Base-by-base conservation (phyloP, 2,329 filamentous ascomycete genomes). In the Alternaria novae-zelandiae region DNA sequence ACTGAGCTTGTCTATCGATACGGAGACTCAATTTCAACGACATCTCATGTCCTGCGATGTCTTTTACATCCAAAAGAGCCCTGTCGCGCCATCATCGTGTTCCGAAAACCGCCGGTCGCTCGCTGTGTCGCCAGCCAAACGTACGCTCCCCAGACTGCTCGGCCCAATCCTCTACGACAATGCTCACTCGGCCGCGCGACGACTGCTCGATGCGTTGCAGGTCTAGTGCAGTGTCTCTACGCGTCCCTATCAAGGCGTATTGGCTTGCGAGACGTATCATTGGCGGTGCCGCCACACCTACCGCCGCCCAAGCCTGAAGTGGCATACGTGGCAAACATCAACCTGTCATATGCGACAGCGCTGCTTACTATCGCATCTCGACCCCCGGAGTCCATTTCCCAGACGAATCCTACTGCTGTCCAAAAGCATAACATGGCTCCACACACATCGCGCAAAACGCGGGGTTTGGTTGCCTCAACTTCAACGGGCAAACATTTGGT, bases 21-120 rank as follows among this genome's bases (percentile, higher is more conserved):
- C 57, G 41, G 45, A 55, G 51, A 54, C 65, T 65, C 63, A 69
- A 68, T 55, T 50, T 57, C 64, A 67, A 73, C 72, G 63, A 70
- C 71, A 66, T 49, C 20, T 44, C 51, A 51, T 54, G 54, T 23
- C 17, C 47, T 13, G 30, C 53, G 26, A 25, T 41, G 26, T 45
- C 58, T 44, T 28, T 23, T 21, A 20, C 13, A 23, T 54, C 8
- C 26, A 5, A 13, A 13, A 17, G 15, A 44, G 30, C 9, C 17
- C 26, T 20, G 21, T 21, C 50, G 26, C 26, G 6, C 15, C 57
- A 46, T 45, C 51, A 17, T 44, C 43, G 32, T 32, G n/a, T 63
- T 26, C 46, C 11, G 20, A 60, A 32, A 36, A 20, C 20, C n/a
- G 23, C 45, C 53, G 47, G 36, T 32, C 53, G 49, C 45, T 57